Base-by-base conservation (phyloP, 331 rosid genomes). In the Pyrus hybrid region DNA sequence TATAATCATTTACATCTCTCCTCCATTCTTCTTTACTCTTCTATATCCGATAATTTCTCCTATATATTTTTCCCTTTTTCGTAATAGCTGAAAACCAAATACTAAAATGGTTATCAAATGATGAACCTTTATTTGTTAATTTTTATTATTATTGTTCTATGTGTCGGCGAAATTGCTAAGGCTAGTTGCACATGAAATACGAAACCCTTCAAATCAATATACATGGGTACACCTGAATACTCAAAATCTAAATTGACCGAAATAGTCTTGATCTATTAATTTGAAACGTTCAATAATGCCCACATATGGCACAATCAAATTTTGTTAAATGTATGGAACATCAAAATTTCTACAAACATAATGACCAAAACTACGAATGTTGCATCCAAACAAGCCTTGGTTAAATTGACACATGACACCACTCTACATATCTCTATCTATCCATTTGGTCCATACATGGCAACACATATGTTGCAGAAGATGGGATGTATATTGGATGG, bases 391-490 rank as follows among this genome's bases (percentile, higher is more conserved):
- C 58, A 67, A 71, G 80, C 49, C 72, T 64, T 60, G 74, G 62
- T 62, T 70, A 78, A 75, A 84, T 63, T 61, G 80, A 79, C 86
- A 75, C 74, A 76, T 70, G 76, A 68, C 41, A 57, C 14, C 26
- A n/a, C 14, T 57, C 2, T 57, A 1, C 16, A 57, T 21, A 4
- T 57, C 20, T 10, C 37, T 64, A 29, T 45, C 78, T 47, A 33
- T 69, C 47, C 72, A 78, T 64, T 83, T 74, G 80, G 86, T 78
- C 83, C 77, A 82, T 71, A 74, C 47, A 51, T 23, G 73, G 65
- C 26, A 43, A 49, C 18, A 41, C 70, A 62, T 14, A 20, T 70
- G 77, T 53, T 71, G 70, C 75, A 66, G 47, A 37, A 72, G 25
- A 6, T 57, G 3, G 76, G 58, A 78, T 51, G 57, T 7, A 51